phyloP scores from a whole-genome alignment of 371 early-diverging fungal species.

The Mucor saturninus region DNA sequence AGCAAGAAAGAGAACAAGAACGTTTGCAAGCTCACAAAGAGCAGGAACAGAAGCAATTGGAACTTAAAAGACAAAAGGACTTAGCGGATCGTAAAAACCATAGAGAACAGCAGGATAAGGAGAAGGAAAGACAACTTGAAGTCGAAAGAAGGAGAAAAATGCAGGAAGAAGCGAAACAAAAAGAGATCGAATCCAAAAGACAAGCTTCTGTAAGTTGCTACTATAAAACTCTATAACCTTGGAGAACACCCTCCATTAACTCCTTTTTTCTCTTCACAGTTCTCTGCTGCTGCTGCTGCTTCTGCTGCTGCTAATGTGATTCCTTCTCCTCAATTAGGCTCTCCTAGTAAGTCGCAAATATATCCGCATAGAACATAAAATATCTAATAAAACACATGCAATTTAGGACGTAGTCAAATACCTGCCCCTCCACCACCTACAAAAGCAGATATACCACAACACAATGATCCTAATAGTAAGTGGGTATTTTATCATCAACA shows the following conservation, averaged over 20 bases:
- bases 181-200: slow-evolving; percentile 23
- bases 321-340: slow-evolving; percentile 23
- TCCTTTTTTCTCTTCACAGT: not conserved
- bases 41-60: slow-evolving; percentile 15
- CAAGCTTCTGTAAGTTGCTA: slow-evolving; percentile 18
- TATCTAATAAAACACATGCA: not conserved
- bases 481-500: too few species aligned
- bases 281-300: not conserved
- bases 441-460: not conserved
- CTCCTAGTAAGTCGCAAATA: slow-evolving; percentile 13
- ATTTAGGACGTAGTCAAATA: slow-evolving; percentile 28
- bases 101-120: slow-evolving; percentile 25
- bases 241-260: not conserved
- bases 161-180: slow-evolving; percentile 36
- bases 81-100: slow-evolving; percentile 10
- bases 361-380: not conserved
- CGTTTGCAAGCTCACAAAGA: slow-evolving; percentile 6
- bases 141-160: slow-evolving; percentile 32
- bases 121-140: slow-evolving; percentile 28
- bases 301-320: slow-evolving; percentile 18
- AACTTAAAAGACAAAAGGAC: slow-evolving; percentile 20
- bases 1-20: slow-evolving; percentile 10
- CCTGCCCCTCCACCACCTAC: slow-evolving; percentile 28
- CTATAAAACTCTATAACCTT: not conserved
- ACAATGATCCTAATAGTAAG: slow-evolving; percentile 20